Percentiles rank a stretch among this genome's conserved stretches.
phyloP scores from a whole-genome alignment of 169 alveolate species.

The Eimeria brunetti region DNA sequence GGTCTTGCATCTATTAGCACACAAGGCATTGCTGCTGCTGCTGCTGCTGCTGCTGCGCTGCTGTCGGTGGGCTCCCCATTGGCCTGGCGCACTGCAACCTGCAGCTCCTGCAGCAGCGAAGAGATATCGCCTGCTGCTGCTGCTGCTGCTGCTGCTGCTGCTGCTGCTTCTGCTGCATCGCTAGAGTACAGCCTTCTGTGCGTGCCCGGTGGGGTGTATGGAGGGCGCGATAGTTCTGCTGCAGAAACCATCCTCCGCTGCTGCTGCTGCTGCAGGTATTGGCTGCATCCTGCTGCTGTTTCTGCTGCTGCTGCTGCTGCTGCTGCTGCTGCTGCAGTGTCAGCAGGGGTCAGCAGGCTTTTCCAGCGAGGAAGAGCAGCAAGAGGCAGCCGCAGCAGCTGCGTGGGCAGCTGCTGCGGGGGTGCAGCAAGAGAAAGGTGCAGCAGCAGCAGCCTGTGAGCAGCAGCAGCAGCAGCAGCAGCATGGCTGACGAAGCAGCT shows the following conservation, averaged over 20 bases:
- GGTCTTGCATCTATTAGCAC: not conserved
- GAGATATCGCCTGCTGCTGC: not conserved
- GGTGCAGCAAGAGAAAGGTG: not conserved
- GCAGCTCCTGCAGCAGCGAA: no score
- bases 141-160: not conserved
- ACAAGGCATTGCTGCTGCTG: slow-evolving; percentile 1
- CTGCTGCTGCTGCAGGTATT: no score
- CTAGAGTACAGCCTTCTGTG: no score
- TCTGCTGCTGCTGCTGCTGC: not conserved
- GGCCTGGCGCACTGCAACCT: no score
- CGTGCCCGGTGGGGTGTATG: no score
- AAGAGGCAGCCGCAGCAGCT: slow-evolving; percentile 13
- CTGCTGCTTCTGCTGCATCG: no score
- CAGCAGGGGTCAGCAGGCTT: not conserved
- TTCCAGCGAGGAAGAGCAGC: not conserved
- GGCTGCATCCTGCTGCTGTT: not conserved
- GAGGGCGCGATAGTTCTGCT: no score
- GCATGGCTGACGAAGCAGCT: not conserved
- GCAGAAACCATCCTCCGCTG: no score
- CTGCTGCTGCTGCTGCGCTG: not conserved
- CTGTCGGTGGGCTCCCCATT: no score
- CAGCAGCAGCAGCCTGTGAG: not conserved
- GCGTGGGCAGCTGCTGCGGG: not conserved
- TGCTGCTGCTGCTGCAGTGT: not conserved
- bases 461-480: not conserved